Evolutionary conservation across 345 rosid genomes (phyloP), one percentile per base, ranked within the genome.

Genomic region (Ailanthus altissimus): DNA sequence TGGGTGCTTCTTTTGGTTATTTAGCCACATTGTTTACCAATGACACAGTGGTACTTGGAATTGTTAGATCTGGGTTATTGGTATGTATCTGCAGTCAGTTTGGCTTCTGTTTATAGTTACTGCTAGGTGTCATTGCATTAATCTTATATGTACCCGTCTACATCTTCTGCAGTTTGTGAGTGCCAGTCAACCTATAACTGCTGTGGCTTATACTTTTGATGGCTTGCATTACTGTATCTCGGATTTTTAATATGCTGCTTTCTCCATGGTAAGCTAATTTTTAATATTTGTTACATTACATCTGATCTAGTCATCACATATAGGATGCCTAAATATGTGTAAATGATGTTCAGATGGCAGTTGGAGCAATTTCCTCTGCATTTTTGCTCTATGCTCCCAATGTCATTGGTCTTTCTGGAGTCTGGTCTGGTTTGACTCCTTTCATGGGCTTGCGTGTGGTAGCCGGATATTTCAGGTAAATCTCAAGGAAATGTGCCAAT

Each of bases 191-290:
- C 90, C 86, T 8, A 54, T 85, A 68, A 81, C 79, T 67, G 86
- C 85, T 11, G 57, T 85, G 65, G 90, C 90, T 57, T 87, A 81
- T 54, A 78, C 81, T 20, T 87, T 85, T 28, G 90, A 87, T 43
- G 90, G 90, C 61, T 80, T 87, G 68, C 88, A 87, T 59, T 87
- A 81, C 13, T 88, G 90, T 5, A 70, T 85, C n/a, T 85, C 88
- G 0, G 88, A 87, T 77, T 87, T 87, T 53, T 70, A 84, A 14
- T 85, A 77, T 28, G 86, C 88, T 20, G 90, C 90, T n/a, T 81
- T 68, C 78, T 85, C 90, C 7, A 83, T 78, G 88, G 90, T 85
- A 83, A 77, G 53, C 57, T 38, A 12, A 18, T 57, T 6, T 45
- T 21, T 36, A 51, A 53, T 25, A 26, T n/a, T 32, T 23, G 1